These are phyloP conservation scores for Plasmodium inui DNA, from an alignment of 169 alveolate genomes.

Conservation along the genomic window DNA sequence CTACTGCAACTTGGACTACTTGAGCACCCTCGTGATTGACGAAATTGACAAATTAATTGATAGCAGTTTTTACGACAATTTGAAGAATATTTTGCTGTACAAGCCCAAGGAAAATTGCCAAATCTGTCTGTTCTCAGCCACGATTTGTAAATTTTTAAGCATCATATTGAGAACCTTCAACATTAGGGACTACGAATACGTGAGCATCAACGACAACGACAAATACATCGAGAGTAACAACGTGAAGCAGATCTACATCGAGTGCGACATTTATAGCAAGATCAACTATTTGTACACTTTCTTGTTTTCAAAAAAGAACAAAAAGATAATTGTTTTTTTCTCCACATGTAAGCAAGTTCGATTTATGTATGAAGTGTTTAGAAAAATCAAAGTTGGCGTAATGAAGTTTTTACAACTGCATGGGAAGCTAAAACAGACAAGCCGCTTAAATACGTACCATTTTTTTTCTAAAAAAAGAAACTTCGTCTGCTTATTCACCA, in stretches of 20 bases:
- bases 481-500: slow-evolving; percentile 87
- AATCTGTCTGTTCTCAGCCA: slow-evolving; percentile 64
- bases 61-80: slow-evolving; percentile 72
- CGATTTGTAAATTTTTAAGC: slow-evolving; percentile 58
- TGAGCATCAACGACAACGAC: slow-evolving; percentile 62
- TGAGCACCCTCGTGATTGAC: slow-evolving; percentile 55
- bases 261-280: slow-evolving; percentile 86
- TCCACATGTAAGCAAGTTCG: slow-evolving; percentile 96
- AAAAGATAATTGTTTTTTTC: slow-evolving; percentile 92
- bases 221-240: slow-evolving; percentile 70
- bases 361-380: slow-evolving; percentile 92
- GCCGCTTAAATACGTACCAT: slow-evolving; percentile 67
- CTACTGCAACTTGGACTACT: slow-evolving; percentile 65
- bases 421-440: slow-evolving; percentile 92
- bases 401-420: slow-evolving; percentile 91
- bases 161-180: slow-evolving; percentile 59
- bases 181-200: slow-evolving; percentile 67
- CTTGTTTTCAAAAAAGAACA: slow-evolving; percentile 90
- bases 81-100: slow-evolving; percentile 50
- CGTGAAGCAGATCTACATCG: slow-evolving; percentile 60
- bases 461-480: slow-evolving; percentile 61
- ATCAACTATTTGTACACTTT: slow-evolving; percentile 92
- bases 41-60: slow-evolving; percentile 75
- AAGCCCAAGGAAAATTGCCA: slow-evolving; percentile 71
- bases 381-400: slow-evolving; percentile 89